Evolutionary conservation across 192 early-diverging fungal genomes (phyloP).

Genomic region (Haplosporangium gracile): DNA sequence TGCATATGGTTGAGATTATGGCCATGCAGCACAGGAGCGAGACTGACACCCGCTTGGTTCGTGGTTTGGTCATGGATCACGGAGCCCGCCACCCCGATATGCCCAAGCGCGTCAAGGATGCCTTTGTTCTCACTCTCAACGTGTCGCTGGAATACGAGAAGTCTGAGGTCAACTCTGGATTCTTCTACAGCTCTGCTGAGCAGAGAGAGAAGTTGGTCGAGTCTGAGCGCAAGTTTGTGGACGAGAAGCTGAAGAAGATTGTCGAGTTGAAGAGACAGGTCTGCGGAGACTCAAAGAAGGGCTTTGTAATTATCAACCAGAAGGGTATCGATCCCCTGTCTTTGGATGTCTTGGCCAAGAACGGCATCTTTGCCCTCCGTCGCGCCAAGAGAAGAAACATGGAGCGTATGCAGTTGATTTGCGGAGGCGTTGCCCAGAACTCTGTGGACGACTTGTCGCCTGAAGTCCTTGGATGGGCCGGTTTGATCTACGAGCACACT

Average conservation of each 20-base stretch:
- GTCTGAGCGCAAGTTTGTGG: constrained; percentile 96
- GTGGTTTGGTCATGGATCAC: constrained; percentile 98
- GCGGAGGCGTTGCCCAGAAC: constrained; percentile 97
- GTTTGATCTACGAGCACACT: constrained; percentile 95
- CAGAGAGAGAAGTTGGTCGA: constrained; percentile 99
- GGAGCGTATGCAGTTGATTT: constrained; percentile 97
- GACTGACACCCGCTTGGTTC: constrained; percentile 95
- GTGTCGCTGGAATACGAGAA: constrained; percentile 99
- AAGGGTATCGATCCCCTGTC: constrained; percentile 99
- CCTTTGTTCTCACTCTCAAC: constrained; percentile 94
- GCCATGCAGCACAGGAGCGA: constrained; percentile 99
- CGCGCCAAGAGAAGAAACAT: constrained; percentile 99
- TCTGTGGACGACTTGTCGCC: constrained; percentile 96
- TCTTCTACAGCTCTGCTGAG: constrained; percentile 98
- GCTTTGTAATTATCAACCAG: constrained; percentile 98
- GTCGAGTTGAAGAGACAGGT: constrained; percentile 98
- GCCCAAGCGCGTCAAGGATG: constrained; percentile 94
- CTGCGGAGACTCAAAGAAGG: constrained; percentile 85
- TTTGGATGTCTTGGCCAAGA: constrained; percentile 96
- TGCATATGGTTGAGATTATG: constrained; percentile 99
- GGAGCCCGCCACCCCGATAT: constrained; percentile 99
- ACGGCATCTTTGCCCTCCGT: constrained; percentile 93
- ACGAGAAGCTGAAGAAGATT: constrained; percentile 93
- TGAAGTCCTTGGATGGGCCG: constrained; percentile 89
- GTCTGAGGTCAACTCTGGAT: constrained; percentile 98